These are phyloP conservation scores for Eimeria brunetti DNA, from an alignment of 169 alveolate genomes.

Conservation along the genomic window DNA sequence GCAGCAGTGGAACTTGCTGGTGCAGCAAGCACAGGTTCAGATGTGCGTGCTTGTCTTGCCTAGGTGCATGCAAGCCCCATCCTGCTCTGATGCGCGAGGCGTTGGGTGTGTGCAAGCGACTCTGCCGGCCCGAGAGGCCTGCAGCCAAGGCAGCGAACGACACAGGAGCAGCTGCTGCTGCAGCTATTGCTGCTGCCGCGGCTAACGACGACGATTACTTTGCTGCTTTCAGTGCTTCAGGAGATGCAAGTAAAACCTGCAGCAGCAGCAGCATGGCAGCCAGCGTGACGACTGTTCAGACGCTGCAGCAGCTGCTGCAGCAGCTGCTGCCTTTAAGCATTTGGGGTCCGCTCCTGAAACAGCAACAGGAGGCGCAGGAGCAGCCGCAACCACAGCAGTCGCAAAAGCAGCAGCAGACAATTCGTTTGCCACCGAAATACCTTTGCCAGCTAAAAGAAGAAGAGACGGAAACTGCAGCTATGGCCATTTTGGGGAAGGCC, in stretches of 20 bases:
- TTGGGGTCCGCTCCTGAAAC: slow-evolving; percentile 17
- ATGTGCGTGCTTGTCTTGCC: not conserved
- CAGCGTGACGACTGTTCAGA: slow-evolving; percentile 27
- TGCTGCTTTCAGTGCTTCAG: not conserved
- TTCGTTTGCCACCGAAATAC: not conserved
- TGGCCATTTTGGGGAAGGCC: slow-evolving; percentile 20
- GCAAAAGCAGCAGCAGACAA: not conserved
- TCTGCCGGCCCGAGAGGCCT: slow-evolving; percentile 25
- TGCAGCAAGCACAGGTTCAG: not conserved
- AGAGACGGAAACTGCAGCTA: slow-evolving; percentile 46
- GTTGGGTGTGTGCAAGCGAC: slow-evolving; percentile 49
- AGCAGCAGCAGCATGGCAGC: not conserved
- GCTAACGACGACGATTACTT: not conserved
- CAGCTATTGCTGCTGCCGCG: slow-evolving; percentile 19
- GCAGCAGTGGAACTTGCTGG: not conserved
- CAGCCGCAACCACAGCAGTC: not conserved
- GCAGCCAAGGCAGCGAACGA: not conserved
- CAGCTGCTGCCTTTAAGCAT: slow-evolving; percentile 41
- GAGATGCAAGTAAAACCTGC: not conserved
- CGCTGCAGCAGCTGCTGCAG: slow-evolving; percentile 30
- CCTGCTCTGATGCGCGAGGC: slow-evolving; percentile 54
- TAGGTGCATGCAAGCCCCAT: slow-evolving; percentile 36
- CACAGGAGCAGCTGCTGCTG: slow-evolving; percentile 44
- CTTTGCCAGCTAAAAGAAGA: not conserved
- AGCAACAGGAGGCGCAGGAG: not conserved